Conservation (phyloP, 257 asterid genomes). For the Petunia axillaris region DNA sequence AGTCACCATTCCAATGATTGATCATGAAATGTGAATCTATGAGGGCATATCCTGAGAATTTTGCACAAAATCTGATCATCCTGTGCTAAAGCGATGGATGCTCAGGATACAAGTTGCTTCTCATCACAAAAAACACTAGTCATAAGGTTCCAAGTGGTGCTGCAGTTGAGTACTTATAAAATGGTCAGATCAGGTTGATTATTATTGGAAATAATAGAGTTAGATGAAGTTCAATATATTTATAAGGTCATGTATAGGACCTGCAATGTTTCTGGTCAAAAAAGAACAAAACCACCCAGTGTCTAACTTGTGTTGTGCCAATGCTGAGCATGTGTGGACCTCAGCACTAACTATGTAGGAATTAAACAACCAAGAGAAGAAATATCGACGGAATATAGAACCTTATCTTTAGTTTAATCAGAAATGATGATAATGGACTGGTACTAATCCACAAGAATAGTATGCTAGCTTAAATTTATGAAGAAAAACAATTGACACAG, state of each 20-base stretch:
- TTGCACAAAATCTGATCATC: not conserved
- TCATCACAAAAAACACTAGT: not conserved
- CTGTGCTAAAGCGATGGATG: not conserved
- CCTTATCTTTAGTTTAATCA: not conserved
- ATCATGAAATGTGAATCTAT: not conserved
- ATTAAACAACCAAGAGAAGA: not conserved
- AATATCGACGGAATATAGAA: not conserved
- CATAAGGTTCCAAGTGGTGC: not conserved
- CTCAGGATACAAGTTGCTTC: not conserved
- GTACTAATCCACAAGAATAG: not conserved
- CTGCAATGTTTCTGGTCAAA: not conserved
- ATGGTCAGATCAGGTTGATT: not conserved
- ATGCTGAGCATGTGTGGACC: not conserved
- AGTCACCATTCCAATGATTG: not conserved
- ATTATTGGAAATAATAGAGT: not conserved
- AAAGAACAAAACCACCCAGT: not conserved
- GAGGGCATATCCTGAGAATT: not conserved
- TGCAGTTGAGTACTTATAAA: not conserved
- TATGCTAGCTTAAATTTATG: not conserved
- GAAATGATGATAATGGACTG: not conserved
- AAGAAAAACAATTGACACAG: not conserved
- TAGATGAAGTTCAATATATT: not conserved
- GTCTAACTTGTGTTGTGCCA: not conserved
- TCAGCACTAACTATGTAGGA: not conserved
- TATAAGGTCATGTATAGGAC: not conserved